Percentiles rank a stretch among this genome's conserved stretches.
Conservation (phyloP, 441 rosid genomes). For the Eugenia klotzschiana region DNA sequence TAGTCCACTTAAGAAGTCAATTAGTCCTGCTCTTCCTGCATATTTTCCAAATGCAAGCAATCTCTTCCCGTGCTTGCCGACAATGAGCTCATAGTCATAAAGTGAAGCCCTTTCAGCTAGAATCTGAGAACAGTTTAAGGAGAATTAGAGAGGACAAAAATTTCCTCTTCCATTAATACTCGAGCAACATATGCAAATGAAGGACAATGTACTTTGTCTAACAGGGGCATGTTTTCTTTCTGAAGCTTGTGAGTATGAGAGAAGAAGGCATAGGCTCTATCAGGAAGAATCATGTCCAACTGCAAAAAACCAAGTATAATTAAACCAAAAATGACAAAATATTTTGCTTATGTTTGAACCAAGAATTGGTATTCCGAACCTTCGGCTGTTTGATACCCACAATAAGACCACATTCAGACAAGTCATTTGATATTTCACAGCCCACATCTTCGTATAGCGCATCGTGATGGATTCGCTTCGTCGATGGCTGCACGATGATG, state of each 20-base stretch:
- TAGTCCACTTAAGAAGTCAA: slow-evolving; percentile 66
- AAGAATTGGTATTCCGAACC: slow-evolving; percentile 20
- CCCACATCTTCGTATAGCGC: slow-evolving; percentile 49
- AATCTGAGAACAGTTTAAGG: slow-evolving; percentile 21
- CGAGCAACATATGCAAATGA: neutral
- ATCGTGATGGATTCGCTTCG: slow-evolving; percentile 59
- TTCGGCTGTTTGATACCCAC: slow-evolving; percentile 75
- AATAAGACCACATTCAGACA: slow-evolving; percentile 57
- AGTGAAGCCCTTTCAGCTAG: slow-evolving; percentile 55
- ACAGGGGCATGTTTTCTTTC: slow-evolving; percentile 78
- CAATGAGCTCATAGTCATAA: slow-evolving; percentile 86
- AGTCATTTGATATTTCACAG: slow-evolving; percentile 50
- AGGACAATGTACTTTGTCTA: slow-evolving; percentile 50
- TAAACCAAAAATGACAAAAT: neutral
- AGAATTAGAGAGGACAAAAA: neutral
- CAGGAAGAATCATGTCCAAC: slow-evolving; percentile 74
- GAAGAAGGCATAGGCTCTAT: slow-evolving; percentile 88
- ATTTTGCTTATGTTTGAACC: neutral
- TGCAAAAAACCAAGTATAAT: slow-evolving; percentile 13
- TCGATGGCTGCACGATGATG: slow-evolving; percentile 55
- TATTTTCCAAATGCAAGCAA: slow-evolving; percentile 77
- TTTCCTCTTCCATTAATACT: neutral
- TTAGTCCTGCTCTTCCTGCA: slow-evolving; percentile 92
- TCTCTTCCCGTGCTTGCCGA: slow-evolving; percentile 57
- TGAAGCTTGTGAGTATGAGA: slow-evolving; percentile 92